Percentiles rank a stretch among this genome's conserved stretches.
Evolutionary conservation across 768 basidiomycete genomes (phyloP).

Genomic region (Exidia glandulosa): DNA sequence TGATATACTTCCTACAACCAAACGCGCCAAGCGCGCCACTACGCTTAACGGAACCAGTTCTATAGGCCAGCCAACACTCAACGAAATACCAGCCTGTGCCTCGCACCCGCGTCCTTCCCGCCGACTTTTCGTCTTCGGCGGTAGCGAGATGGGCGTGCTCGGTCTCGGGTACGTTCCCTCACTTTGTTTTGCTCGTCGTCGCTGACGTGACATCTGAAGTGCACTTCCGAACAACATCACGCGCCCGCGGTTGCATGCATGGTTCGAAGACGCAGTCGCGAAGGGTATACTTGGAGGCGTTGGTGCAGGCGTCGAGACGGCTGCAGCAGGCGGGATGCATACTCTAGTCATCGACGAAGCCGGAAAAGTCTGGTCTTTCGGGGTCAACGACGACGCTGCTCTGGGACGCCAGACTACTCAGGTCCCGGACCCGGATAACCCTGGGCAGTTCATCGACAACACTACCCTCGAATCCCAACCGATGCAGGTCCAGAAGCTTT

Average conservation of each 20-base stretch:
- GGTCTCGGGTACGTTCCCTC: not conserved
- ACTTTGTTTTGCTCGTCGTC: not conserved
- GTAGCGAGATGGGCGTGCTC: constrained; percentile 91
- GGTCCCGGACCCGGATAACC: constrained; percentile 21
- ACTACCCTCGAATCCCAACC: constrained; percentile 26
- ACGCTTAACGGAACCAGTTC: too few relatives aligned
- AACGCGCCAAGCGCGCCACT: too few relatives aligned
- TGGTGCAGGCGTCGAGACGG: constrained; percentile 26
- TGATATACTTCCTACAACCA: too few relatives aligned
- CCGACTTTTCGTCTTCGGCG: constrained; percentile 78
- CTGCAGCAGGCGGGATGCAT: constrained; percentile 40
- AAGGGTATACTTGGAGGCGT: constrained; percentile 19
- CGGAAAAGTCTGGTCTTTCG: constrained; percentile 23
- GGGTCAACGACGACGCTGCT: constrained; percentile 25
- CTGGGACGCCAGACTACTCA: constrained; percentile 23
- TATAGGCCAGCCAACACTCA: too few relatives aligned
- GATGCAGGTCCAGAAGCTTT: constrained; percentile 20
- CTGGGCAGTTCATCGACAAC: constrained; percentile 15
- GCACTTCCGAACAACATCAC: not conserved
- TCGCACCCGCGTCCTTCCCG: constrained; percentile 50
- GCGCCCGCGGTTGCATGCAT: not conserved
- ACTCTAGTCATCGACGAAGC: constrained; percentile 30
- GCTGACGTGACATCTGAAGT: too few relatives aligned
- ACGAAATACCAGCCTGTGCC: too few relatives aligned
- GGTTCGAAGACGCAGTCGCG: constrained; percentile 8